phyloP scores from a whole-genome alignment of 169 alveolate species.

The Cardiosporidium cionae region DNA sequence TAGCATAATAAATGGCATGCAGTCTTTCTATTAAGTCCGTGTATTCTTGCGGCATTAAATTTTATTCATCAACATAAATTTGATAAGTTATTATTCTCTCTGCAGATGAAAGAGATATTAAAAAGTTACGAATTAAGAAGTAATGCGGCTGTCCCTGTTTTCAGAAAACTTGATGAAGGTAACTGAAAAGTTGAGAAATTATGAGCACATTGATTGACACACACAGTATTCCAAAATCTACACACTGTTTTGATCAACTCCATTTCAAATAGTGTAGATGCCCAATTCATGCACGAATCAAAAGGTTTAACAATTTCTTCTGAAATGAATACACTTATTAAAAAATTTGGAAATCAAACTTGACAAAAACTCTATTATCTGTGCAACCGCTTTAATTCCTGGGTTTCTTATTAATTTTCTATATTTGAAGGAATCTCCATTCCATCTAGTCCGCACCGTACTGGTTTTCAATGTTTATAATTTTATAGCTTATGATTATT shows the following conservation, averaged over 20 bases:
- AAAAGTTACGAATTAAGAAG: not conserved
- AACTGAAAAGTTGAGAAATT: not conserved
- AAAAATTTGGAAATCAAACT: too few relatives aligned
- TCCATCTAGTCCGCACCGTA: too few relatives aligned
- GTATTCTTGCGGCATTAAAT: too few relatives aligned
- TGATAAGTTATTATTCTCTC: not conserved
- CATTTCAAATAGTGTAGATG: not conserved
- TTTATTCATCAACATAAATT: not conserved
- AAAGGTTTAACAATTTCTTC: not conserved
- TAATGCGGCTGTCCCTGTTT: not conserved
- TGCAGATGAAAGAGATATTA: not conserved
- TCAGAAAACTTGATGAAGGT: constrained; percentile 18
- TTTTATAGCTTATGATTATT: not conserved
- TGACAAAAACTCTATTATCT: too few relatives aligned
- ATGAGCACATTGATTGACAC: not conserved
- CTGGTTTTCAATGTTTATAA: not conserved
- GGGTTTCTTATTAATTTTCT: too few relatives aligned
- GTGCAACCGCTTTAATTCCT: too few relatives aligned
- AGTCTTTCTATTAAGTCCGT: too few relatives aligned
- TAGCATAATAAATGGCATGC: too few relatives aligned
- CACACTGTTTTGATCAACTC: not conserved
- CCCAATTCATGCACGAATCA: not conserved
- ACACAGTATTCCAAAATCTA: not conserved
- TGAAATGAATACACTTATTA: too few relatives aligned
- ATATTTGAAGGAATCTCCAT: too few relatives aligned